These are phyloP conservation scores for Penicillium soppii DNA, from an alignment of 495 filamentous ascomycete species.

Conservation along the genomic window DNA sequence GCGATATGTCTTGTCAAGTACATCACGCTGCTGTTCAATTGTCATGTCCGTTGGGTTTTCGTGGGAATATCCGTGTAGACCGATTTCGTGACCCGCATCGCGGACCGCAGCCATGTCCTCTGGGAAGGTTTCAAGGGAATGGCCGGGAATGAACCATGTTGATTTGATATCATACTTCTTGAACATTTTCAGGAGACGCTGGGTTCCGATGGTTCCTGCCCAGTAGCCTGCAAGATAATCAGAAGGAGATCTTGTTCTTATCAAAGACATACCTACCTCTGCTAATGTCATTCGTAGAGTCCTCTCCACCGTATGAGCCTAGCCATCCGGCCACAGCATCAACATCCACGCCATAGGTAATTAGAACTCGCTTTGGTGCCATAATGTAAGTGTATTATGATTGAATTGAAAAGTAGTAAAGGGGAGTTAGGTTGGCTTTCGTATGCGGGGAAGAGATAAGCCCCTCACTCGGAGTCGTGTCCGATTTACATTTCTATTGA, in stretches of 20 bases:
- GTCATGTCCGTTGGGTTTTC: slow-evolving; percentile 76
- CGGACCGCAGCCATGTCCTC: slow-evolving; percentile 70
- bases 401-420: background rate
- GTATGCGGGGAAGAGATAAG: slow-evolving; percentile 20
- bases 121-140: slow-evolving; percentile 75
- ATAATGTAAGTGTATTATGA: slow-evolving; percentile 9
- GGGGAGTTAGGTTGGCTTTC: slow-evolving; percentile 3
- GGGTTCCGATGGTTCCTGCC: slow-evolving; percentile 69
- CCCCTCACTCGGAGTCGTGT: slow-evolving; percentile 17
- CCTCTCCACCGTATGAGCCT: slow-evolving; percentile 67
- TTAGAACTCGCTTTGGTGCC: slow-evolving; percentile 53
- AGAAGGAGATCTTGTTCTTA: background rate
- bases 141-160: slow-evolving; percentile 81
- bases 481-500: background rate
- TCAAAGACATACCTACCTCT: slow-evolving; percentile 37
- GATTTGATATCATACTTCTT: slow-evolving; percentile 77
- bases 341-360: slow-evolving; percentile 58
- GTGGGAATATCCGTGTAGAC: slow-evolving; percentile 71
- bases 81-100: slow-evolving; percentile 78
- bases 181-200: slow-evolving; percentile 70
- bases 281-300: slow-evolving; percentile 64
- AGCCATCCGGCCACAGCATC: slow-evolving; percentile 74
- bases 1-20: slow-evolving; percentile 74
- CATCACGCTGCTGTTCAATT: slow-evolving; percentile 71
- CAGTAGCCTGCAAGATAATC: slow-evolving; percentile 52